Conservation (phyloP, 192 early-diverging fungal species). For the Linnemannia exigua region DNA sequence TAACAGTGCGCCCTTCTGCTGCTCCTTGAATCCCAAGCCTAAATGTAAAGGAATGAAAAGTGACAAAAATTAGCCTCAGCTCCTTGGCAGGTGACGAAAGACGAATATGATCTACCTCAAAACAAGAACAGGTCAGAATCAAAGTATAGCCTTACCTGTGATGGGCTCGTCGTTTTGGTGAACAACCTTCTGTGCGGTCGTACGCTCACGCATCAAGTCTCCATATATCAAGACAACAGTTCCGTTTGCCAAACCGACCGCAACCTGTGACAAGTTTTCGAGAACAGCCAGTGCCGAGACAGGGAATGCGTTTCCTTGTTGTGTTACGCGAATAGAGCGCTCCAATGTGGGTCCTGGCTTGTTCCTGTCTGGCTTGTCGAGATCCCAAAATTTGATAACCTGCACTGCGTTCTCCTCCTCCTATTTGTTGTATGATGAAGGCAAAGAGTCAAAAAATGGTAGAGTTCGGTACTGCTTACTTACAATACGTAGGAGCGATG, state of each 20-base stretch:
- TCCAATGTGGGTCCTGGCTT: constrained; percentile 67
- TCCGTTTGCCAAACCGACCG: constrained; percentile 94
- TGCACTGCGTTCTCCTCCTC: constrained; percentile 67
- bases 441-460: not conserved
- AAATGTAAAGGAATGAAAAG: not conserved
- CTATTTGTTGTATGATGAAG: no score
- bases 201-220: constrained; percentile 82
- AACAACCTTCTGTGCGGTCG: constrained; percentile 84
- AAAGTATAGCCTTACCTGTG: constrained; percentile 69
- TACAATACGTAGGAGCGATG: no score
- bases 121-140: constrained; percentile 31
- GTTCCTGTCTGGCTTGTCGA: constrained; percentile 72
- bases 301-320: constrained; percentile 75
- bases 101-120: constrained; percentile 24
- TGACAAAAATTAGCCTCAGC: not conserved
- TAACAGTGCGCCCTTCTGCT: constrained; percentile 69
- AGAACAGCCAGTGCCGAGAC: constrained; percentile 82
- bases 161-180: constrained; percentile 89
- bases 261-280: constrained; percentile 88
- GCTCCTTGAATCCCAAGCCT: constrained; percentile 84
- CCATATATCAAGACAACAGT: constrained; percentile 88
- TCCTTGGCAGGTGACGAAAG: not conserved
- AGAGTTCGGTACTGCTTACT: no score
- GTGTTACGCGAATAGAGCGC: constrained; percentile 77
- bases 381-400: constrained; percentile 85